Conservation (phyloP, 345 rosid species). For the Lagerstroemia speciosa region DNA sequence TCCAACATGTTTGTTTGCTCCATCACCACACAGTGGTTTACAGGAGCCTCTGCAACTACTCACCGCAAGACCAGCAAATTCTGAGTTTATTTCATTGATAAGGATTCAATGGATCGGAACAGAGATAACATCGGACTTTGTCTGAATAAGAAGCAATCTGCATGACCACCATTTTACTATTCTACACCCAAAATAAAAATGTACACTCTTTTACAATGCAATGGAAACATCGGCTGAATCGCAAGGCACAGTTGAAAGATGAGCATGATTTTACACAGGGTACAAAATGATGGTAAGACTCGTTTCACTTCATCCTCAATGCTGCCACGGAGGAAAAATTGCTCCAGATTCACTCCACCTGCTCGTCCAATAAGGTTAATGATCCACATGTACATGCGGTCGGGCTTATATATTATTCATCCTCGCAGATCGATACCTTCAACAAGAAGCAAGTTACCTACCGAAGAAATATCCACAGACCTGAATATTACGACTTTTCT, state of each 20-base stretch:
- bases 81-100: no score
- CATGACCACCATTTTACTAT: background rate
- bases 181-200: conserved; percentile 1
- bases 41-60: no score
- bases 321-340: background rate
- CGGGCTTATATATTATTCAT: background rate
- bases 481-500: background rate
- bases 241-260: background rate
- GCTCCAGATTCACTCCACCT: background rate
- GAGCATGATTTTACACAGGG: background rate
- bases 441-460: background rate
- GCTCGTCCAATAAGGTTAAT: background rate
- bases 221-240: background rate
- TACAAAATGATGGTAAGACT: background rate
- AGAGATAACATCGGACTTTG: no score
- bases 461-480: background rate
- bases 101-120: no score
- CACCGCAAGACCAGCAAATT: no score
- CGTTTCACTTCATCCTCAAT: background rate
- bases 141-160: background rate
- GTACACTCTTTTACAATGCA: background rate
- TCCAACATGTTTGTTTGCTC: no score
- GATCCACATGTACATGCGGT: background rate
- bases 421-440: background rate
- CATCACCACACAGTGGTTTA: no score